Evolutionary conservation across 1,284 basidiomycete species (phyloP), one percentile per base, ranked within the genome.

Genomic region (Rhodotorula glutinis): DNA sequence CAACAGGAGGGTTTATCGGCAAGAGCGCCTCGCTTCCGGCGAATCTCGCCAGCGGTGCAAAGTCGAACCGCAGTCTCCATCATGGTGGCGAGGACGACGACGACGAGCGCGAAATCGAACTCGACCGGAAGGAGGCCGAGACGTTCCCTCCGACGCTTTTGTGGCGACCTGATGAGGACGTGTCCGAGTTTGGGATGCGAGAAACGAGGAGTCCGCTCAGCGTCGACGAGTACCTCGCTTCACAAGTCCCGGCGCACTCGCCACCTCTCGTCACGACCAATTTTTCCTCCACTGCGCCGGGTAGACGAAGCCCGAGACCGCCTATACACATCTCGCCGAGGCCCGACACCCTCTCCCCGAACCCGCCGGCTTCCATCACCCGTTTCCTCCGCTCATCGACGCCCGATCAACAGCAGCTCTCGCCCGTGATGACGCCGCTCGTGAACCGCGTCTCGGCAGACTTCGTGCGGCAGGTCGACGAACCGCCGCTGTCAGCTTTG

Each of bases 371-470:
- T 23, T 27, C 49, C 11, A 27, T 29, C 21, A 14, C 49, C 13
- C 49, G 49, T 13, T 51, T 33, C 27, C 27, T 21, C 27, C 8
- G 46, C 10, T 29, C 27, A 2, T 47, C 46, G 11, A 46, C 25
- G 3, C 52, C 46, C n/a, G 49, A 29, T 2, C 53, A 55, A n/a
- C 53, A 25, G 9, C 16, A 17, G 33, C 33, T 56, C n/a, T 62
- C 60, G 16, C 49, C 41, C 14, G 10, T 30, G 19, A 19, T 10
- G 10, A 7, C 41, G 1, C 27, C 27, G 16, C 43, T 61, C n/a
- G 43, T 54, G 27, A 56, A 52, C 38, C 55, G 56, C 10, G 43
- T 63, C 55, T 57, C 55, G 47, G 21, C 40, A n/a, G 62, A 63
- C 56, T 63, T 63, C 29, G 51, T 56, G 1, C 62, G 62, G 10